Evolutionary conservation across 2,329 filamentous ascomycete genomes (phyloP).

Genomic region (Cladophialophora yegresii): DNA sequence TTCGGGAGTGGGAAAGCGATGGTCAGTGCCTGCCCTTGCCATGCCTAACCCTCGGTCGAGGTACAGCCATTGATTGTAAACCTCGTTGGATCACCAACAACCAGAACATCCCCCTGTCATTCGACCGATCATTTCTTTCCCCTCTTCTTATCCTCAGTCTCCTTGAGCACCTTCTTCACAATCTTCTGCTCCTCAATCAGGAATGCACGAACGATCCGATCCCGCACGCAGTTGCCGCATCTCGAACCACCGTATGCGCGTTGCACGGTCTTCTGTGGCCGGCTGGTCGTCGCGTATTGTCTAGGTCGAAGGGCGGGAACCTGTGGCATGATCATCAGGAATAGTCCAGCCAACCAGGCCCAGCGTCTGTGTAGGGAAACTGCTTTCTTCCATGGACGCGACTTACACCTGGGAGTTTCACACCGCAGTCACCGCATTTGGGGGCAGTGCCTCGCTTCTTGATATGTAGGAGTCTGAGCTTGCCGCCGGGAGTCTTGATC

Average conservation of each 20-base stretch:
- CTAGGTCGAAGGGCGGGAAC: slow-evolving; percentile 95
- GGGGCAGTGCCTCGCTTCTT: slow-evolving; percentile 99
- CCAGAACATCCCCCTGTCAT: not conserved
- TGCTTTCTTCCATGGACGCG: slow-evolving; percentile 8
- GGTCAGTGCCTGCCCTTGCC: not conserved
- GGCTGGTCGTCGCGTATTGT: slow-evolving; percentile 95
- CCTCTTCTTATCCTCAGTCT: slow-evolving; percentile 78
- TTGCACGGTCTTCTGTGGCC: slow-evolving; percentile 99
- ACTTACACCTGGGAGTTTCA: slow-evolving; percentile 98
- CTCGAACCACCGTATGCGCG: slow-evolving; percentile 97
- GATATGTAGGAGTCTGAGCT: slow-evolving; percentile 95
- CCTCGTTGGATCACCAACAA: not conserved
- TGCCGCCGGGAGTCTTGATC: slow-evolving; percentile 93
- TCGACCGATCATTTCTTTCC: slow-evolving; percentile 56
- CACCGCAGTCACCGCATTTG: slow-evolving; percentile 99
- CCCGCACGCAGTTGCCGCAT: slow-evolving; percentile 98
- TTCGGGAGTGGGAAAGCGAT: not conserved
- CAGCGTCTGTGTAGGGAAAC: slow-evolving; percentile 9
- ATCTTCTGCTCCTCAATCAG: slow-evolving; percentile 99
- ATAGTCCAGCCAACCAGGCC: not conserved
- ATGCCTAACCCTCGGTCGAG: not conserved
- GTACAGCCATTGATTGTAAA: not conserved
- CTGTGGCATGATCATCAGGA: slow-evolving; percentile 50
- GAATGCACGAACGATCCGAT: slow-evolving; percentile 97
- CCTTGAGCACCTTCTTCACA: slow-evolving; percentile 99